Evolutionary conservation across 1,139 yeast genomes (phyloP), one percentile per base, ranked within the genome.

Genomic region (Scheffersomyces titani): DNA sequence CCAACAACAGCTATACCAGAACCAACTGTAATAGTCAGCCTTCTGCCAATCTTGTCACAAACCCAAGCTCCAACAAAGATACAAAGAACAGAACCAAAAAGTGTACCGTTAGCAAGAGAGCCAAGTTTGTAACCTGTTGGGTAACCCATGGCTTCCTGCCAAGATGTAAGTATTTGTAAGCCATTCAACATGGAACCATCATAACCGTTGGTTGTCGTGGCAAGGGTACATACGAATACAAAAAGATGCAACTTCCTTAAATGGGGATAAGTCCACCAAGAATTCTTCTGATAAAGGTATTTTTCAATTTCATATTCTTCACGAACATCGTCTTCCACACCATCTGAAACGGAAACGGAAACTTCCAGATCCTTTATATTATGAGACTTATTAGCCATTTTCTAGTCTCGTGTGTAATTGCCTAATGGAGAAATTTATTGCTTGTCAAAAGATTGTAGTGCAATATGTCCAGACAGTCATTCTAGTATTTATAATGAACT

Each of bases 1-100:
- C 67, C 67, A 19, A 64, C 30, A 20, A 63, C 51, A 13, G 61
- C 52, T 6, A 64, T 30, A 3, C 49, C 21, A 21, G 57, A 55
- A 11, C 67, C 66, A 9, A 56, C 55, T 4, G 59, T 49, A 46
- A 63, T 57, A 50, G 55, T 54, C 48, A 52, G 51, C 21, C 61
- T 77, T 71, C 88, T 76, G 55, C 89, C 89, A 50, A 66, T 67
- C 21, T 61, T 67, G 59, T 85, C 89, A 60, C 81, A 70, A 51
- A 78, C 61, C 54, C 63, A 58, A 11, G 73, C 61, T 13, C 72
- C 71, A 56, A 68, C 68, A 19, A 80, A 69, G 47, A 75, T 68
- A 21, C 66, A 50, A 62, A 61, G 45, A 20, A 67, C 47, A 44
- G 55, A 65, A 21, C 76, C 76, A 22, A 70, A 64, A 57, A 63